Base-by-base conservation (phyloP, 2,329 filamentous ascomycete species). In the Colletotrichum gigasporum region DNA sequence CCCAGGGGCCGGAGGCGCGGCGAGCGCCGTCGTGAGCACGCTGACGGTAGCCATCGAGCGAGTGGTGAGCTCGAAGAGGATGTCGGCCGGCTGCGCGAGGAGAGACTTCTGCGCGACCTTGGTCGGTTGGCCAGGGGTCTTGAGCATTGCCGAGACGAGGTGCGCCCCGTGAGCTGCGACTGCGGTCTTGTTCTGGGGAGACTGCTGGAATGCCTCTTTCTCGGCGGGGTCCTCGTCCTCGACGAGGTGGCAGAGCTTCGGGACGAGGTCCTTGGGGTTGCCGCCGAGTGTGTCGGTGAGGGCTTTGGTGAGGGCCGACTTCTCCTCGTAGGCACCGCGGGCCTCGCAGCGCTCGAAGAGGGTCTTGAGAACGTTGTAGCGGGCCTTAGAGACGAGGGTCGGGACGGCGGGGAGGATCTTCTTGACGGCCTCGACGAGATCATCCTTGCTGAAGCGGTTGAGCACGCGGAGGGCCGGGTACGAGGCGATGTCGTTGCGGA, bases 401-500 rank as follows among this genome's bases (percentile, higher is more conserved):
- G 88, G 84, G 5, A 97, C 85, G 57, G 93, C 89, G 0, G 93
- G 90, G 4, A 90, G 76, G 59, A 97, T 91, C 70, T 89, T 84
- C 50, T 89, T 83, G 59, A 94, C 86, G 0, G 91, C 92, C 58
- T 88, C 87, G 41, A 90, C 83, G 8, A 99, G 83, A 72, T 97
- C 94, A 64, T 97, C 93, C 73, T 93, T 94, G 75, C 92, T 91
- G 10, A 98, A 83, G 56, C 96, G 88, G 74, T 93, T 92, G 42
- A 99, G 81, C 3, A 96, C 89, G 62, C 89, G 88, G 69, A 94
- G 91, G 18, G 93, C 93, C 1, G 96, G 91, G 72, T 97, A 98
- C 22, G 89, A 91, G 5, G 96, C 94, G 50, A 94, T 91, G 71
- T 97, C 94, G 74, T 98, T 98, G 62, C 94, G 90, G 5, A 95